phyloP scores from a whole-genome alignment of 805 yeast genomes.

The Saccharomycopsis sp. region DNA sequence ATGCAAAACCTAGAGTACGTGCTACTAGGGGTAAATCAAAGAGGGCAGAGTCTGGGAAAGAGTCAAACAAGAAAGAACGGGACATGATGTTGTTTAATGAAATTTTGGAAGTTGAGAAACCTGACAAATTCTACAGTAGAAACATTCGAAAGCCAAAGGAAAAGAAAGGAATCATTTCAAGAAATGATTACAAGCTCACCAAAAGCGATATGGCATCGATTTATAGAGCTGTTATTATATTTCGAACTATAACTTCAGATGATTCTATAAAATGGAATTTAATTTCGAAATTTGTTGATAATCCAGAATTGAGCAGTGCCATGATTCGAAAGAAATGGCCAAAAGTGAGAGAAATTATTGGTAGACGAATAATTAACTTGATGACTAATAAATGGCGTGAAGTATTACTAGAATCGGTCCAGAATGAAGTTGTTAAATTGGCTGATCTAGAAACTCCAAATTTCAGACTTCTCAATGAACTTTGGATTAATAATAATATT shows the following conservation, averaged over 20 bases:
- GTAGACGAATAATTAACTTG: conserved; percentile 48
- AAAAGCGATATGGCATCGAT: conserved; percentile 1
- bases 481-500: conserved; percentile 48
- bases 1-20: too few species aligned
- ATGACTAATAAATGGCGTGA: conserved; percentile 54
- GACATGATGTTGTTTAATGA: neutral
- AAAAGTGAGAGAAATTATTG: conserved; percentile 52
- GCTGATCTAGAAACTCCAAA: conserved; percentile 47
- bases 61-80: neutral
- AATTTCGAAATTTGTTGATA: conserved; percentile 24
- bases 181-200: conserved; percentile 3
- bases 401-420: conserved; percentile 52
- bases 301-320: conserved; percentile 26
- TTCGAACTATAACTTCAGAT: conserved; percentile 9
- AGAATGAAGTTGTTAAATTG: conserved; percentile 43
- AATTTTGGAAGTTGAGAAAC: neutral
- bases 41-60: too few species aligned
- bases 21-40: too few species aligned
- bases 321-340: conserved; percentile 64
- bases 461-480: conserved; percentile 42
- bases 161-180: neutral
- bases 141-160: neutral
- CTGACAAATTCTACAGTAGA: neutral
- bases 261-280: conserved; percentile 3
- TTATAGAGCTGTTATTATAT: conserved; percentile 11